These are phyloP conservation scores for Leishmania mexicana DNA, from an alignment of 208 protist species.

Conservation along the genomic window DNA sequence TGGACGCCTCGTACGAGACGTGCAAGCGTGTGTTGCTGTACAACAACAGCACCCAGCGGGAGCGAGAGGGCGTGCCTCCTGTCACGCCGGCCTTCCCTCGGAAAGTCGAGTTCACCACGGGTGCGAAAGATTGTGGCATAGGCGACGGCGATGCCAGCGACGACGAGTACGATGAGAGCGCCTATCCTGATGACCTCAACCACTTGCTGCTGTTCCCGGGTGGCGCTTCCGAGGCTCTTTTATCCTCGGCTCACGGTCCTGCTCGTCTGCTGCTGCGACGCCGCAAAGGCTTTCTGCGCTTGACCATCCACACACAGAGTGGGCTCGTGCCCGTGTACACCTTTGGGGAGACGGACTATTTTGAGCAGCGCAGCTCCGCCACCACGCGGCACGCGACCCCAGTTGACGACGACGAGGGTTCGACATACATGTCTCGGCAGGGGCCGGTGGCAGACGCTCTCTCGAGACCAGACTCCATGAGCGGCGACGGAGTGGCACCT, in stretches of 20 bases:
- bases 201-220: slow-evolving; percentile 53
- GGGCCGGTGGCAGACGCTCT: neutral
- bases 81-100: neutral
- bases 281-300: slow-evolving; percentile 55
- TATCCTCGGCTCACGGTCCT: slow-evolving; percentile 32
- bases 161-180: slow-evolving; percentile 18
- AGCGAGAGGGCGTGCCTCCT: slow-evolving; percentile 4
- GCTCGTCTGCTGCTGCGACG: slow-evolving; percentile 46
- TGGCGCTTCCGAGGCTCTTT: slow-evolving; percentile 57
- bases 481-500: neutral
- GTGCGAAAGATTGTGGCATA: neutral
- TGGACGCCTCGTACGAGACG: slow-evolving; percentile 51
- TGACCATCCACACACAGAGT: slow-evolving; percentile 42
- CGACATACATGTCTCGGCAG: slow-evolving; percentile 8
- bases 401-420: slow-evolving; percentile 30
- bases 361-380: slow-evolving; percentile 34
- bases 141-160: neutral
- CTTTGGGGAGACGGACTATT: slow-evolving; percentile 67
- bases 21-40: slow-evolving; percentile 37
- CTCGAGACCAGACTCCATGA: neutral
- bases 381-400: slow-evolving; percentile 21
- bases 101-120: neutral
- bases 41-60: slow-evolving; percentile 34
- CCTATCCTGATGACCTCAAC: slow-evolving; percentile 30
- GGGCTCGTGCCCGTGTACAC: slow-evolving; percentile 53